These are phyloP conservation scores for Hypoxylon rickii DNA, from an alignment of 495 filamentous ascomycete species.

Conservation along the genomic window DNA sequence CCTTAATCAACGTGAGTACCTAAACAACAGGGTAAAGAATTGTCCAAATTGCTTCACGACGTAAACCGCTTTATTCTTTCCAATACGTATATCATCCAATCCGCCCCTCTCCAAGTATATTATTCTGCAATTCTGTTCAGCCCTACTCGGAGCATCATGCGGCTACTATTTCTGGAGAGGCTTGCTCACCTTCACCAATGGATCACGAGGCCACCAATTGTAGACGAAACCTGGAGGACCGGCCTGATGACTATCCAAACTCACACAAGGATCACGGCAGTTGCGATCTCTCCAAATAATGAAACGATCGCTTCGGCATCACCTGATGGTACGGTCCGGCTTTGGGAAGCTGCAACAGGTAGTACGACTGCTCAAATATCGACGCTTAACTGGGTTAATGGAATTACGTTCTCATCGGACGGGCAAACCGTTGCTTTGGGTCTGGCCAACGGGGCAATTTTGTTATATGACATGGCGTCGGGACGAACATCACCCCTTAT, in stretches of 20 bases:
- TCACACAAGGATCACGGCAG: neutral
- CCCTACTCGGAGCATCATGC: slow-evolving; percentile 12
- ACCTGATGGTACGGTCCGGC: neutral
- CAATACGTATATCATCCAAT: neutral
- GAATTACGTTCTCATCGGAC: slow-evolving; percentile 2
- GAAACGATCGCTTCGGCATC: slow-evolving; percentile 6
- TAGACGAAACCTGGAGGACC: neutral
- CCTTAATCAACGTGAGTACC: neutral
- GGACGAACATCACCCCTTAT: neutral
- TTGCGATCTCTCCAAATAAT: slow-evolving; percentile 5
- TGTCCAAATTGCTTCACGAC: slow-evolving; percentile 8
- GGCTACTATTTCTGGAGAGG: slow-evolving; percentile 3
- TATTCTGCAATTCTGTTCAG: slow-evolving; percentile 18
- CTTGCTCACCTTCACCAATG: too few species aligned
- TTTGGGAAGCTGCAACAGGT: slow-evolving; percentile 18
- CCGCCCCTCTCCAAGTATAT: slow-evolving; percentile 16
- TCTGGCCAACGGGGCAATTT: neutral
- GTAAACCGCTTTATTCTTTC: neutral
- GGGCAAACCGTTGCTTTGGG: slow-evolving; percentile 5
- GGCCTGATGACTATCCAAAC: neutral
- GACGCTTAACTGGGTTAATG: too few species aligned
- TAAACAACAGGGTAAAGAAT: neutral
- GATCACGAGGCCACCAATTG: neutral
- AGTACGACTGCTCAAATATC: neutral
- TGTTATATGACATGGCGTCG: slow-evolving; percentile 7